Base-by-base conservation (phyloP, 805 yeast genomes). In the Starmera pachycereana region DNA sequence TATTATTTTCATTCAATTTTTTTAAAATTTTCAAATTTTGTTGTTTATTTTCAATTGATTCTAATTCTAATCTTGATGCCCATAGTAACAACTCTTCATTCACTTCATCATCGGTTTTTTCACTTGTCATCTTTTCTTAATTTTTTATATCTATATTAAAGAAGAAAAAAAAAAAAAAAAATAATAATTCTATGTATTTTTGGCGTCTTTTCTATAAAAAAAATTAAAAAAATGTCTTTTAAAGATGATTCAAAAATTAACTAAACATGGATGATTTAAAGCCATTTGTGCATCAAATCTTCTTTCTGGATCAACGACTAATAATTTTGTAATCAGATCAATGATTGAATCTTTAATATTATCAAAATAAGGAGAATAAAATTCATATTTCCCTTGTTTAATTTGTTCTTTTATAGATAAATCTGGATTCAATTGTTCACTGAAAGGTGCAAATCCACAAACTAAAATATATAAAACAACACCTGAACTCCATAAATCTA, bases 211-310 rank as follows among this genome's bases (percentile, higher is more conserved):
- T 40, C 9, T n/a, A n/a, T n/a, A n/a, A n/a, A n/a, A n/a, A n/a
- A n/a, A n/a, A n/a, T n/a, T n/a, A n/a, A n/a, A n/a, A n/a, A n/a
- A n/a, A n/a, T n/a, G n/a, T 25, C 32, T 14, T 16, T 22, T n/a
- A 35, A 30, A 34, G 33, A 14, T 34, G 30, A 12, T 41, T 12
- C 46, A 44, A 87, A 71, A 22, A 22, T 22, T 22, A 22, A 22
- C 27, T 5, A 22, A 6, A 97, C 97, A 90, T 1, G 95, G 95
- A 63, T 92, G 98, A 29, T 63, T 68, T 37, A 90, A 70, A 71
- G 90, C 81, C 50, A 87, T 88, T 40, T 85, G 69, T 1, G 97
- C 96, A 42, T 81, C 74, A 29, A 87, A 88, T 44, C 98, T 67
- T 42, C 74, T 72, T 12, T 67, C 72, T 29, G 85, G 77, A 48